A percentile compares a stretch with the other conserved stretches of the same genome.
Evolutionary conservation across 2,329 filamentous ascomycete genomes (phyloP).

Genomic region (Ophiostoma tasmaniense): DNA sequence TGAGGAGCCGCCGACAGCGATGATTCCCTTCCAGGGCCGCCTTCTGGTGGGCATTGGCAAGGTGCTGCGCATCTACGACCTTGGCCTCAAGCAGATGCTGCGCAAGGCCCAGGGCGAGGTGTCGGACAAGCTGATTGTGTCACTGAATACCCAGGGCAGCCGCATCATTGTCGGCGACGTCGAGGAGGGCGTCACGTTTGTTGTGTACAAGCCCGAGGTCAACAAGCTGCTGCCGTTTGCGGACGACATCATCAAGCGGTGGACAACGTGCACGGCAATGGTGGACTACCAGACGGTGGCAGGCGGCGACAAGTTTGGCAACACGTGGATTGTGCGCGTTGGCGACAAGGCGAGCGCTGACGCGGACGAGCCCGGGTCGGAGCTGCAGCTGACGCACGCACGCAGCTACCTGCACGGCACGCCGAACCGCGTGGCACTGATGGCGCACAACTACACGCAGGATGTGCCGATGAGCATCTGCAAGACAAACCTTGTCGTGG

Average conservation of each 20-base stretch:
- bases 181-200: conserved; percentile 82
- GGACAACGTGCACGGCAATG: conserved; percentile 87
- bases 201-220: conserved; percentile 86
- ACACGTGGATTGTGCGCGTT: conserved; percentile 85
- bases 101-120: conserved; percentile 82
- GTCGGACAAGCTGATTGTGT: conserved; percentile 74
- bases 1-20: conserved; percentile 79
- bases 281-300: conserved; percentile 95
- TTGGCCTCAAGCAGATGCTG: conserved; percentile 85
- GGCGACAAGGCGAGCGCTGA: conserved; percentile 79
- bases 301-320: conserved; percentile 96
- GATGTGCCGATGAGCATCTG: conserved; percentile 87
- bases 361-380: conserved; percentile 84
- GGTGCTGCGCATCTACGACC: conserved; percentile 78
- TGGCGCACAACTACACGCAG: conserved; percentile 83
- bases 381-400: conserved; percentile 84
- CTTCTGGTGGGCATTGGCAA: conserved; percentile 79
- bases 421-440: conserved; percentile 72
- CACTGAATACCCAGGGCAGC: conserved; percentile 80
- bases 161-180: conserved; percentile 90
- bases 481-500: conserved; percentile 82
- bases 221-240: conserved; percentile 90
- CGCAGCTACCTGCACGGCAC: conserved; percentile 84
- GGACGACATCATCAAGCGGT: conserved; percentile 81
- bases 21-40: conserved; percentile 86